A percentile compares a stretch with the other conserved stretches of the same genome.
phyloP scores from a whole-genome alignment of 345 rosid genomes.

The Aquilaria malaccensis region DNA sequence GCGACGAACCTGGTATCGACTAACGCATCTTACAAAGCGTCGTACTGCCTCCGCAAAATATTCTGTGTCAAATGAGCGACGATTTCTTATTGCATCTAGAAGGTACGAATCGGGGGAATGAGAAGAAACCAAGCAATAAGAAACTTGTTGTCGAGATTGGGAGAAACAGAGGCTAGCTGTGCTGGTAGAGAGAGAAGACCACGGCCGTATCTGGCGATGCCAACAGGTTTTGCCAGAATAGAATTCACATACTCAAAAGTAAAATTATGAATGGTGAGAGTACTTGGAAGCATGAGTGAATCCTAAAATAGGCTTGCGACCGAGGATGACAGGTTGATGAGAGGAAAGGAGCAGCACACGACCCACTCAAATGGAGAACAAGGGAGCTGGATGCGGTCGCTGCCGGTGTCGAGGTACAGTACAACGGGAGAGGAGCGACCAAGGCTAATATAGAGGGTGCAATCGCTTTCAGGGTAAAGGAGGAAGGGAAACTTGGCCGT shows the following conservation, averaged over 20 bases:
- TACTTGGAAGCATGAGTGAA: constrained; percentile 40
- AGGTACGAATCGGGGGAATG: constrained; percentile 19
- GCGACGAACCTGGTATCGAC: constrained; percentile 31
- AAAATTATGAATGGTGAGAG: constrained; percentile 48
- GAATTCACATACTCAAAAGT: constrained; percentile 87
- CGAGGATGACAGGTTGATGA: constrained; percentile 39
- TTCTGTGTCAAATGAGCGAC: constrained; percentile 64
- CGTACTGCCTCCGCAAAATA: constrained; percentile 40
- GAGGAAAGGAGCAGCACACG: constrained; percentile 51
- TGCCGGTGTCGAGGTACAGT: constrained; percentile 89
- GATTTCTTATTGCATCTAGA: constrained; percentile 78
- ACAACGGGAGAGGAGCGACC: constrained; percentile 40
- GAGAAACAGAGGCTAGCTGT: constrained; percentile 54
- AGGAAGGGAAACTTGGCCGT: constrained; percentile 62
- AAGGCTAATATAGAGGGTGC: constrained; percentile 59
- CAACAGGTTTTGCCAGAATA: constrained; percentile 80
- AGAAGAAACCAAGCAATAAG: constrained; percentile 72
- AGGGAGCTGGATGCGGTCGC: constrained; percentile 96
- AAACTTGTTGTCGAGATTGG: constrained; percentile 71
- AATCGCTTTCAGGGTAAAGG: constrained; percentile 82
- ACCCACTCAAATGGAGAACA: constrained; percentile 86
- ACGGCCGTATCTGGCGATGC: constrained; percentile 93
- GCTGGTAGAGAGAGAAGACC: constrained; percentile 78
- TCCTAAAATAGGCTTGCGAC: constrained; percentile 52
- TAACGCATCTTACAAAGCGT: constrained; percentile 38